Evolutionary conservation across 2,329 filamentous ascomycete genomes (phyloP), one percentile per base, ranked within the genome.

Genomic region (Magnaporthiopsis rhizophila): DNA sequence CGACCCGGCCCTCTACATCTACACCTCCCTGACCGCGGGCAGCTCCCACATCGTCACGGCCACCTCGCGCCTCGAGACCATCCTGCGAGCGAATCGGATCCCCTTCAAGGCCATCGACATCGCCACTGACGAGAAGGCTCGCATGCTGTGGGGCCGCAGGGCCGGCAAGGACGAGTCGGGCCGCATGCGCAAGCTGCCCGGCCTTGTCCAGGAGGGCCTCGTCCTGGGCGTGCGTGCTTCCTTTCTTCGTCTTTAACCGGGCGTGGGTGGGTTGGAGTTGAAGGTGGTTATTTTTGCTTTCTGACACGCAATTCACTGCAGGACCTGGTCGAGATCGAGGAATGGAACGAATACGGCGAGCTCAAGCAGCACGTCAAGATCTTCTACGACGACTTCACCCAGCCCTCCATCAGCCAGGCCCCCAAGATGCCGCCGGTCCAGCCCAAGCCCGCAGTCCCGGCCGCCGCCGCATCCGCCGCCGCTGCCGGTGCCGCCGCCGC

Each of bases 301-400:
- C 68, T 50, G 34, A 62, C 58, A 59, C 67, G 26, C 56, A 3
- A 36, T 50, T 18, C 28, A 38, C 32, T 45, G 57, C 68, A 97
- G 93, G 95, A 97, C 74, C 83, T 97, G 62, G 89, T 94, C 68
- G 89, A 98, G 76, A 87, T 98, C 68, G 95, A 99, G 78, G 95
- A 99, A 74, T 98, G 94, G 95, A 99, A 99, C 80, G 95, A 99
- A 76, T 97, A 96, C 77, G 92, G 92, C 77, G 94, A 98, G 78
- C 85, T 99, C 67, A 92, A 92, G 76, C 86, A 94, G 77, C 89
- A 94, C 71, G 86, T 98, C 70, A 87, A 82, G 66, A 85, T 89
- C 69, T 86, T 83, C 77, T 84, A 84, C 74, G 85, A 87, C 77
- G 84, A 87, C 69, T 79, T 79, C 71, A 86, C 84, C 61, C 84